Evolutionary conservation across 148 eudicot species (phyloP).

Genomic region (Fagopyrum esculentum): DNA sequence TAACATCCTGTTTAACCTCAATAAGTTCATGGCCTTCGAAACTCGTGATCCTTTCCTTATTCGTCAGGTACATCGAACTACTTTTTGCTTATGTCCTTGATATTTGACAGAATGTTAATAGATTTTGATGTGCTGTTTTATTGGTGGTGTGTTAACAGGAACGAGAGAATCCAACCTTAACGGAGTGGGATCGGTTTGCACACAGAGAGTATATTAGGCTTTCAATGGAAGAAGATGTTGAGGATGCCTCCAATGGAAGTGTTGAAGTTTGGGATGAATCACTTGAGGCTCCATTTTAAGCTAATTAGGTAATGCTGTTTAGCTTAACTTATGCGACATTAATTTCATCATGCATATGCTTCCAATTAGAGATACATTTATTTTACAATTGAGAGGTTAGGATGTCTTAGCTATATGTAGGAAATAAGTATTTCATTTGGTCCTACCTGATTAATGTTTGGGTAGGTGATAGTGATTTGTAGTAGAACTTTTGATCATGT

Average conservation of each 20-base stretch:
- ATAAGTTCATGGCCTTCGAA: slow-evolving; percentile 97
- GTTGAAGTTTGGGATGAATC: slow-evolving; percentile 99
- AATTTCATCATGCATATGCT: slow-evolving; percentile 19
- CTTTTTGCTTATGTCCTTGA: neutral
- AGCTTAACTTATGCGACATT: slow-evolving; percentile 13
- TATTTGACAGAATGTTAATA: neutral
- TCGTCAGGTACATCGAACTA: slow-evolving; percentile 62
- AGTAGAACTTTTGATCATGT: too few relatives aligned
- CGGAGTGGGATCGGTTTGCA: slow-evolving; percentile 98
- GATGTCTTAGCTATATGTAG: too few relatives aligned
- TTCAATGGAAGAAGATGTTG: slow-evolving; percentile 99
- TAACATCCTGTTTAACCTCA: slow-evolving; percentile 86
- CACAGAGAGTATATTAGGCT: slow-evolving; percentile 96
- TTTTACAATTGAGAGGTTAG: slow-evolving; percentile 2
- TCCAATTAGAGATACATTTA: neutral
- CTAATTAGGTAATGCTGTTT: slow-evolving; percentile 17
- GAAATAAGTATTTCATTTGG: too few relatives aligned
- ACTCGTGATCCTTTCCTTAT: slow-evolving; percentile 97
- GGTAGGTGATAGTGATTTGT: too few relatives aligned
- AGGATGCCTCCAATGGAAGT: slow-evolving; percentile 97
- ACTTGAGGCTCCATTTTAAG: slow-evolving; percentile 91
- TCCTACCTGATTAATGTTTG: too few relatives aligned
- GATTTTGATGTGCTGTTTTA: neutral
- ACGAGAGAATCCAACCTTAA: slow-evolving; percentile 91
- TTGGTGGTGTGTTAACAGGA: slow-evolving; percentile 40